Base-by-base conservation (phyloP, 1,284 basidiomycete genomes). In the Heterobasidion occidentale region DNA sequence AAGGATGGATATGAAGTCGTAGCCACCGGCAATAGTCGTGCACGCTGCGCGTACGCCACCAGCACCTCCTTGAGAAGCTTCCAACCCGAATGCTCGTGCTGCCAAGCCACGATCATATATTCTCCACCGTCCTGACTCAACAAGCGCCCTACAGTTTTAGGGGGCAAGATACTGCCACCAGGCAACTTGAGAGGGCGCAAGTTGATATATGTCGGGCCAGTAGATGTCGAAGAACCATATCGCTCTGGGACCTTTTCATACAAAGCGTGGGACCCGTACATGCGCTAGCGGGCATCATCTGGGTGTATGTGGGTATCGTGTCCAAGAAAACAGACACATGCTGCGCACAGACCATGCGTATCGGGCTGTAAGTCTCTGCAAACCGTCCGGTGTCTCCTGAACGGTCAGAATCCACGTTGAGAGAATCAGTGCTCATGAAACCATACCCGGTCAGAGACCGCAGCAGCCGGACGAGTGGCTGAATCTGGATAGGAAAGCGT, bases 1-100 rank as follows among this genome's bases (percentile, higher is more conserved):
- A 19, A 17, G 14, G 42, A 48, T 27, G 11, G 2, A 34, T 12
- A 27, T 20, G 50, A 36, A 3, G 56, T 45, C 17, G 53, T n/a
- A 66, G 4, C 72, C 70, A 64, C 60, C 34, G 63, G 63, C 50
- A 64, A 57, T 15, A 74, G 66, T 12, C 79, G 76, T 57, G 75
- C 72, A 45, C 78, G 77, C 59, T 81, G 83, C 52, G 87, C 80
- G 64, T 88, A 92, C 65, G 86, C 82, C 6, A 83, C 81, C 53
- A 95, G 72, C 19, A 93, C 71, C 63, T 94, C 93, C 9, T 90
- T 70, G 17, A 94, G 71, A 14, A 94, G 67, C 63, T 83, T 87
- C 92, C 92, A 94, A 0, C 88, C 92, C 9, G 86, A 91, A 65
- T 90, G 83, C 45, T 83, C 73, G 59, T 88, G 84, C 59, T 88